These are phyloP conservation scores for Lippia alba DNA, from an alignment of 305 asterid species.

Conservation along the genomic window DNA sequence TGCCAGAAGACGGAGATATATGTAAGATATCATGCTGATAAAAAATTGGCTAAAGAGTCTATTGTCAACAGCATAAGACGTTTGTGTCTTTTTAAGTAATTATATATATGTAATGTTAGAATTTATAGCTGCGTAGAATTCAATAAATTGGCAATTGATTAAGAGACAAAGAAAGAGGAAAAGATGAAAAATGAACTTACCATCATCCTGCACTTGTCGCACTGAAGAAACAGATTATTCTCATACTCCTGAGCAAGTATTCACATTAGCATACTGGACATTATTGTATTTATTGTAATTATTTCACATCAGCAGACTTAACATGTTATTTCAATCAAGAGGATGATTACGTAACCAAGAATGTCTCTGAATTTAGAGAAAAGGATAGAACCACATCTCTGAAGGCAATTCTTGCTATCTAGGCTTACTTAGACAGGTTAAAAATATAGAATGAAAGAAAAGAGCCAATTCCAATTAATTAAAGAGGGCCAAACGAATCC, in stretches of 20 bases:
- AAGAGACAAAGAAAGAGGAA: slow-evolving; percentile 27
- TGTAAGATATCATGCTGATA: slow-evolving; percentile 21
- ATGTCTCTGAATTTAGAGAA: slow-evolving; percentile 26
- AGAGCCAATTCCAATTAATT: slow-evolving; percentile 31
- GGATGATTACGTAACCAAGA: slow-evolving; percentile 14
- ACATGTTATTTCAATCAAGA: slow-evolving; percentile 5
- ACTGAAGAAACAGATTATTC: slow-evolving; percentile 96
- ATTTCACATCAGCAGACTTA: slow-evolving; percentile 38
- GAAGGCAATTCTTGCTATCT: slow-evolving; percentile 30
- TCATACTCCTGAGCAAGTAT: slow-evolving; percentile 86
- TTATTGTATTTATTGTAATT: slow-evolving; percentile 20
- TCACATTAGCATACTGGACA: slow-evolving; percentile 37
- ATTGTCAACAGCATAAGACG: slow-evolving; percentile 19
- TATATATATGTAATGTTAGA: slow-evolving; percentile 1
- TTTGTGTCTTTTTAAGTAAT: slow-evolving; percentile 3
- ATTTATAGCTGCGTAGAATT: slow-evolving; percentile 20
- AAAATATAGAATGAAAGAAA: slow-evolving; percentile 26
- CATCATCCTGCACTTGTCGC: slow-evolving; percentile 99
- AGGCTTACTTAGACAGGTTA: slow-evolving; percentile 27
- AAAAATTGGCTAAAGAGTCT: slow-evolving; percentile 10
- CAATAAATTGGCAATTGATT: slow-evolving; percentile 29
- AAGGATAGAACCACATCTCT: slow-evolving; percentile 25
- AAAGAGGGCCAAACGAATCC: slow-evolving; percentile 21
- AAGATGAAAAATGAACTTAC: slow-evolving; percentile 49
- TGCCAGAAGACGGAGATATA: background rate